Conservation (phyloP, 108 stramenopile species). For the Schizochytrium sp. region DNA sequence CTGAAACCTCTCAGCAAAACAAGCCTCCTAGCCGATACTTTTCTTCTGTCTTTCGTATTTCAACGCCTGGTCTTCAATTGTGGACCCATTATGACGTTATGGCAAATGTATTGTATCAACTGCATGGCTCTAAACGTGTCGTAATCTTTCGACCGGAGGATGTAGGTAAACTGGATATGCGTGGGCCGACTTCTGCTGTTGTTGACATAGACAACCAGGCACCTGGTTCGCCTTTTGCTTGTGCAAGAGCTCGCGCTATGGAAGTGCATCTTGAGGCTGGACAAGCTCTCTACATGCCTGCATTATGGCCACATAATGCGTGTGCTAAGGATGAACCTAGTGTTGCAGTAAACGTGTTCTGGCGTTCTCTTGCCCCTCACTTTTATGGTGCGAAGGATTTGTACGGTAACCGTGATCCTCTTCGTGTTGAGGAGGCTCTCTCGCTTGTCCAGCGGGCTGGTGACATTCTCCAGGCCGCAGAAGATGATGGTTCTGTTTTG, state of each 20-base stretch:
- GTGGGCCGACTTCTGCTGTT: background rate
- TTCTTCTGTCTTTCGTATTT: constrained; percentile 56
- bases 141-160: constrained; percentile 34
- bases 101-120: constrained; percentile 60
- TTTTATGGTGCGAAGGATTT: constrained; percentile 58
- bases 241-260: constrained; percentile 14
- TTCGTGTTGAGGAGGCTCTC: constrained; percentile 23
- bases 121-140: constrained; percentile 55
- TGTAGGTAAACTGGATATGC: background rate
- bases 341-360: constrained; percentile 61
- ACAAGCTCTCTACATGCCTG: constrained; percentile 57
- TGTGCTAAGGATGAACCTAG: background rate
- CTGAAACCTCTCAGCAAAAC: no score
- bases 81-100: constrained; percentile 63
- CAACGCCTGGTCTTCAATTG: constrained; percentile 17
- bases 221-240: background rate
- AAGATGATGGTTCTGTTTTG: constrained; percentile 11
- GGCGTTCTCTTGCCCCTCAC: background rate
- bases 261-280: constrained; percentile 20
- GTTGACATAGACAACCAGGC: background rate
- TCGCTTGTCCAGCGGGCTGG: background rate
- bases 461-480: background rate
- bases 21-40: background rate
- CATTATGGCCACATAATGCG: constrained; percentile 53
- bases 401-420: constrained; percentile 61